Percentiles rank a stretch among this genome's conserved stretches.
Evolutionary conservation across 257 asterid species (phyloP).

Genomic region (Gardenia jasminoides): DNA sequence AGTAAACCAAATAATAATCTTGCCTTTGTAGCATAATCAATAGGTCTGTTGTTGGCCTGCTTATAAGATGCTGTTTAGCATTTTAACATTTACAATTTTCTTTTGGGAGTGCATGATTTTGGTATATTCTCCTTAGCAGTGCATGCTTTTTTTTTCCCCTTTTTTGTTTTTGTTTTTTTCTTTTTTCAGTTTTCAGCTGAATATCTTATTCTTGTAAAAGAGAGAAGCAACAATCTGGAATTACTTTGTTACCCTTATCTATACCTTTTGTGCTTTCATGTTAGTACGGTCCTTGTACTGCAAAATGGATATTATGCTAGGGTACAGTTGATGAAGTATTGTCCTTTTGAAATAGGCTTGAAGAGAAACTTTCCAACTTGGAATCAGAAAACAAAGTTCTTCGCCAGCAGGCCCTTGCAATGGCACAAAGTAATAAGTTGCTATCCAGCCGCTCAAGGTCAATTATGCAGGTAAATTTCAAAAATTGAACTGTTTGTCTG

Average conservation of each 20-base stretch:
- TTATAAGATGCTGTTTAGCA: neutral
- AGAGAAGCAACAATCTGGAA: neutral
- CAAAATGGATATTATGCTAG: slow-evolving; percentile 7
- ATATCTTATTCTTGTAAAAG: neutral
- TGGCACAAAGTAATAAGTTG: slow-evolving; percentile 84
- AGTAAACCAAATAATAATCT: neutral
- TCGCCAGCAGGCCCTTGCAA: slow-evolving; percentile 96
- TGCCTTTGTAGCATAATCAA: neutral
- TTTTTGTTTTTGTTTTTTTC: neutral
- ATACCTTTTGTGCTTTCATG: neutral
- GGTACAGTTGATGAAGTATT: slow-evolving; percentile 26
- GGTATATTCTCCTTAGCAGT: neutral
- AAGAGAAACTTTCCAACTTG: slow-evolving; percentile 84
- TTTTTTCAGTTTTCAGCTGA: slow-evolving; percentile 3
- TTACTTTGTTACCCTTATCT: neutral
- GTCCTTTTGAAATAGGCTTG: slow-evolving; percentile 58
- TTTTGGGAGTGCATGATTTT: neutral
- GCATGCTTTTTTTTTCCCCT: neutral
- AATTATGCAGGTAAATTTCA: slow-evolving; percentile 66
- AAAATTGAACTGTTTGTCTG: slow-evolving; percentile 17
- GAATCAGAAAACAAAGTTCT: slow-evolving; percentile 96
- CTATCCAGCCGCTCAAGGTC: slow-evolving; percentile 79
- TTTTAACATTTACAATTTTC: neutral
- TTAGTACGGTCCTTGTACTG: slow-evolving; percentile 12
- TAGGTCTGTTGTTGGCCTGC: neutral